These are phyloP conservation scores for Ophidiomyces ophidiicola DNA, from an alignment of 2,329 filamentous ascomycete species.

Conservation along the genomic window DNA sequence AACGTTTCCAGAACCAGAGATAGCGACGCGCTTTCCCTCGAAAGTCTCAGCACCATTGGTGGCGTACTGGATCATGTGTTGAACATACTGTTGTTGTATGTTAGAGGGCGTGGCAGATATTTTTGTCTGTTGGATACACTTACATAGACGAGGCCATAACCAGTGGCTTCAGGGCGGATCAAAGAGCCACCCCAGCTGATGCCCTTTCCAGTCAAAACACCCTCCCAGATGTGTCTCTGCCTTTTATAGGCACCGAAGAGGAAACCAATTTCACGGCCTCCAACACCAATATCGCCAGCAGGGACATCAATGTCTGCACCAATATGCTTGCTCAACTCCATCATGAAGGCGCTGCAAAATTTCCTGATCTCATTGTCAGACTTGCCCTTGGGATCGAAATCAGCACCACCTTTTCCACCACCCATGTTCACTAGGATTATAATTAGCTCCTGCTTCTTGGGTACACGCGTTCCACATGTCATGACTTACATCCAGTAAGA, in stretches of 20 bases:
- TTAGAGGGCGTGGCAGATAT: too few species aligned
- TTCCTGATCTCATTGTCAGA: slow-evolving; percentile 92
- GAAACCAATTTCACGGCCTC: slow-evolving; percentile 82
- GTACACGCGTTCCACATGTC: neutral
- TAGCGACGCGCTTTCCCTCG: slow-evolving; percentile 81
- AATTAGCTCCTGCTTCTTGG: neutral
- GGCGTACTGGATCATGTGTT: slow-evolving; percentile 88
- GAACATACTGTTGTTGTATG: slow-evolving; percentile 51
- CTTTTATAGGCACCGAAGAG: slow-evolving; percentile 90
- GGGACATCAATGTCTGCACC: slow-evolving; percentile 92
- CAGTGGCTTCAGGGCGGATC: slow-evolving; percentile 93
- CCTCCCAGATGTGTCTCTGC: slow-evolving; percentile 82
- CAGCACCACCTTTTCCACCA: slow-evolving; percentile 92
- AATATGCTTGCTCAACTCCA: slow-evolving; percentile 88
- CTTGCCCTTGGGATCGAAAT: slow-evolving; percentile 99
- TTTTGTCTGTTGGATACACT: slow-evolving; percentile 21
- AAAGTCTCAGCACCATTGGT: slow-evolving; percentile 67
- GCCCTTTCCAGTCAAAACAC: slow-evolving; percentile 92
- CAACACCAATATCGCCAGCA: slow-evolving; percentile 92
- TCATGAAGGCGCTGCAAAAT: slow-evolving; percentile 96
- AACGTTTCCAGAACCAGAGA: slow-evolving; percentile 95
- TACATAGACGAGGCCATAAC: slow-evolving; percentile 86
- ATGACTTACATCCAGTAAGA: slow-evolving; percentile 68
- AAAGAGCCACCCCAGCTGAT: slow-evolving; percentile 81
- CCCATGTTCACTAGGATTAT: slow-evolving; percentile 69